These are phyloP conservation scores for Pyropia yezoensis DNA, from an alignment of 23 red algal genomes.

Conservation along the genomic window DNA sequence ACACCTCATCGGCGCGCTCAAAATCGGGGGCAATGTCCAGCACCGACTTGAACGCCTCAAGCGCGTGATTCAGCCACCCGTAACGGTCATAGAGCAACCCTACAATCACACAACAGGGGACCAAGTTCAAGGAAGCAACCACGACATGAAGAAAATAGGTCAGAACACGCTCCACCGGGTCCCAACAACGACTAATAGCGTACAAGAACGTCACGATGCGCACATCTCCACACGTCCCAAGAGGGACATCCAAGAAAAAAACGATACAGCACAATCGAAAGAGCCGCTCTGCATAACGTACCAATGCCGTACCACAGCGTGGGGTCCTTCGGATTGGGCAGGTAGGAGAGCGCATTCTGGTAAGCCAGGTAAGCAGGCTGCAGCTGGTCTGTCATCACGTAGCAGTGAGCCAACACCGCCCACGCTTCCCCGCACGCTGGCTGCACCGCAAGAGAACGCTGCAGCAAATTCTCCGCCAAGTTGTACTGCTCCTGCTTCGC, in stretches of 20 bases:
- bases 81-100: slow-evolving; percentile 73
- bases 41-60: slow-evolving; percentile 76
- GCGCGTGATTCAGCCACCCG: slow-evolving; percentile 64
- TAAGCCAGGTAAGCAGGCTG: slow-evolving; percentile 79
- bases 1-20: slow-evolving; percentile 76
- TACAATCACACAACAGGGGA: too few species aligned
- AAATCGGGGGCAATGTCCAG: slow-evolving; percentile 68
- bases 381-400: slow-evolving; percentile 73
- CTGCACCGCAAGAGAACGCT: slow-evolving; percentile 33
- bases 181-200: too few species aligned
- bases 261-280: too few species aligned
- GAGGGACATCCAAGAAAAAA: too few species aligned
- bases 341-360: slow-evolving; percentile 53
- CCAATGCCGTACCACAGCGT: slow-evolving; percentile 82
- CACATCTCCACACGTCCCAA: too few species aligned
- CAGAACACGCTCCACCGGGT: too few species aligned
- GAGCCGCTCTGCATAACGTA: too few species aligned
- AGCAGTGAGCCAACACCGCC: slow-evolving; percentile 78
- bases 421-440: slow-evolving; percentile 69
- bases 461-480: slow-evolving; percentile 45
- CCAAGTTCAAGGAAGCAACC: too few species aligned
- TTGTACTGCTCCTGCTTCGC: slow-evolving; percentile 72
- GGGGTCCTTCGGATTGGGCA: slow-evolving; percentile 57
- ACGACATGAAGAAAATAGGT: too few species aligned
- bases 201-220: too few species aligned